Conservation (phyloP, 2,329 filamentous ascomycete species). For the Didymella exigua region DNA sequence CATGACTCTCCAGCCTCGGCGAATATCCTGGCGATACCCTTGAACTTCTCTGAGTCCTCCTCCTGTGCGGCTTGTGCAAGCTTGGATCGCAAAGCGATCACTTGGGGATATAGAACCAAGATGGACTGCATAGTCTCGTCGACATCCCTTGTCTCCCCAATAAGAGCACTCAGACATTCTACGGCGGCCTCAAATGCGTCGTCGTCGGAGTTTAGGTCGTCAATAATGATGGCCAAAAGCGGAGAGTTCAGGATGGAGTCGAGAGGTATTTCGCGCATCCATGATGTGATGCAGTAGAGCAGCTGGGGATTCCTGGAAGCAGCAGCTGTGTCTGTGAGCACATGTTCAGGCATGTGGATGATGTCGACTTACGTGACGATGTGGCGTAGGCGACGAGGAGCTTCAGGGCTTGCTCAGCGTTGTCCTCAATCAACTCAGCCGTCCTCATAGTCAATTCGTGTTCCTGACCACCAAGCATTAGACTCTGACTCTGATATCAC, state of each 20-base stretch:
- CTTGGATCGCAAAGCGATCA: slow-evolving; percentile 77
- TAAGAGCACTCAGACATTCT: slow-evolving; percentile 90
- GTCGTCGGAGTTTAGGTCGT: slow-evolving; percentile 77
- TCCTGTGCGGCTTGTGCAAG: slow-evolving; percentile 76
- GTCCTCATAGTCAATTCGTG: slow-evolving; percentile 89
- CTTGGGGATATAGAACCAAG: slow-evolving; percentile 77
- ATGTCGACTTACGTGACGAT: slow-evolving; percentile 74
- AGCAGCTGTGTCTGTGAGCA: slow-evolving; percentile 53
- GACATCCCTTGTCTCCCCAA: slow-evolving; percentile 89
- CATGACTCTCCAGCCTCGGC: slow-evolving; percentile 92
- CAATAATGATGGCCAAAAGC: slow-evolving; percentile 79
- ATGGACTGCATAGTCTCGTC: slow-evolving; percentile 87
- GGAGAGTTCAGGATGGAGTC: slow-evolving; percentile 83
- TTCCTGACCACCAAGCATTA: slow-evolving; percentile 69
- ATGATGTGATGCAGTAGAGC: slow-evolving; percentile 94
- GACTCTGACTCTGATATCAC: slow-evolving; percentile 48
- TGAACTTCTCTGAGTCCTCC: slow-evolving; percentile 85
- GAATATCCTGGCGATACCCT: slow-evolving; percentile 87
- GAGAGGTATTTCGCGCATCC: slow-evolving; percentile 91
- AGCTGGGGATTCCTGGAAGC: slow-evolving; percentile 87
- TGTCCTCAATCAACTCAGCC: slow-evolving; percentile 86
- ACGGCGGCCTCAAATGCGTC: slow-evolving; percentile 83
- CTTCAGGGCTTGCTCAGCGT: slow-evolving; percentile 83
- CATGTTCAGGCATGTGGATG: neutral
- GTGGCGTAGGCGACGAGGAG: slow-evolving; percentile 89